A percentile compares a stretch with the other conserved stretches of the same genome.
These are phyloP conservation scores for Lagenidium giganteum DNA, from an alignment of 352 stramenopile genomes.

Conservation along the genomic window DNA sequence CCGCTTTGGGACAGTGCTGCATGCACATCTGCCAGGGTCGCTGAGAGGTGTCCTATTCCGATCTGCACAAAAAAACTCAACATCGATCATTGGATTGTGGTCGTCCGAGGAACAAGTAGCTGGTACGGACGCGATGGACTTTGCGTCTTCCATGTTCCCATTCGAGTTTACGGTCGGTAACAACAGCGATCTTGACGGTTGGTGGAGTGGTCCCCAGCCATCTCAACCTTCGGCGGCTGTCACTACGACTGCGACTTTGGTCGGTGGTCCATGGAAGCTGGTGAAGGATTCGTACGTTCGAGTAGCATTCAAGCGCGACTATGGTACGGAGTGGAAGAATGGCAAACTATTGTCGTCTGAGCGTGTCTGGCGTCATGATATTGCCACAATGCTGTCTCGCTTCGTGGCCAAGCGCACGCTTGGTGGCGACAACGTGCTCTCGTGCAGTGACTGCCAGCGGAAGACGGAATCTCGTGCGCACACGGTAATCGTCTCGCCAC, in stretches of 20 bases:
- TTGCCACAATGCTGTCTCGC: conserved; percentile 75
- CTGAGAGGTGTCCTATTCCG: conserved; percentile 51
- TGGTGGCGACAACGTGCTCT: conserved; percentile 74
- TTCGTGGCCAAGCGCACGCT: conserved; percentile 79
- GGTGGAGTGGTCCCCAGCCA: conserved; percentile 59
- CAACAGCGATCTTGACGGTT: conserved; percentile 57
- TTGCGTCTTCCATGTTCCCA: conserved; percentile 58
- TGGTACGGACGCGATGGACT: conserved; percentile 69
- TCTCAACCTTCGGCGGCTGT: not conserved
- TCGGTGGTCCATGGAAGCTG: conserved; percentile 59
- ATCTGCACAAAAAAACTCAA: conserved; percentile 17
- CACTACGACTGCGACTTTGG: conserved; percentile 8
- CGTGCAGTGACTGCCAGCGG: conserved; percentile 56
- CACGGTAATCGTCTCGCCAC: conserved; percentile 76
- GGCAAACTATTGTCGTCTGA: conserved; percentile 75
- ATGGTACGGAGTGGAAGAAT: conserved; percentile 83
- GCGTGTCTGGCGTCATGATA: conserved; percentile 78
- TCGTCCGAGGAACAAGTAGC: conserved; percentile 38
- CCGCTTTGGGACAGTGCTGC: conserved; percentile 71
- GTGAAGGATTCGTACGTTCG: conserved; percentile 84
- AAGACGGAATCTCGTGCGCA: conserved; percentile 82
- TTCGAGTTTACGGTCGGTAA: conserved; percentile 55
- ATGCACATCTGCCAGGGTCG: conserved; percentile 49
- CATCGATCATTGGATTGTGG: conserved; percentile 71
- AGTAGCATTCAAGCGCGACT: conserved; percentile 88